Evolutionary conservation across 495 filamentous ascomycete genomes (phyloP).

Genomic region (Copromyces sp.): DNA sequence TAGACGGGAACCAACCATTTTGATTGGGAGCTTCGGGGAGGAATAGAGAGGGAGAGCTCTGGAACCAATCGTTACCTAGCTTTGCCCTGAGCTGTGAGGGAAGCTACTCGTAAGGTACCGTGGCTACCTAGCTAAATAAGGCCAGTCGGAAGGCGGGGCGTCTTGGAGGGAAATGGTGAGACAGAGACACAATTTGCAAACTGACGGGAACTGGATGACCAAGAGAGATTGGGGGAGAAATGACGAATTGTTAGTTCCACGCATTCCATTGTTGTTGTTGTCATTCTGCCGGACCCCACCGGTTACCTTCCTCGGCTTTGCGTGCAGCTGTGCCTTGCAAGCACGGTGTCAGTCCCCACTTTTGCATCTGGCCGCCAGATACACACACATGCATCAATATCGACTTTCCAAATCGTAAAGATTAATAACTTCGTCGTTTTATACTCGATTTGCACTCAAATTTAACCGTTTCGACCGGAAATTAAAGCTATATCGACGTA

Average conservation of each 20-base stretch:
- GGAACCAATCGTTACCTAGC: neutral
- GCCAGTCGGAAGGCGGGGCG: neutral
- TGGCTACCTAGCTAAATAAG: neutral
- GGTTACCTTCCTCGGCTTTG: neutral
- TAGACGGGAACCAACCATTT: neutral
- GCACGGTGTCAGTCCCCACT: too few relatives aligned
- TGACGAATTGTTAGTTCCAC: neutral
- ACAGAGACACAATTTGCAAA: neutral
- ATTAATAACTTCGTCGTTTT: too few relatives aligned
- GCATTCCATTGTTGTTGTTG: neutral
- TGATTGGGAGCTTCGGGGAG: neutral
- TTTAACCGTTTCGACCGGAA: too few relatives aligned
- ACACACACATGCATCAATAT: too few relatives aligned
- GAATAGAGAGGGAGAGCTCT: neutral
- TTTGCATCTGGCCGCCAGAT: too few relatives aligned
- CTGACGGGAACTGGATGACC: neutral
- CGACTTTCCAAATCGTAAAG: too few relatives aligned
- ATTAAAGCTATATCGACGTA: too few relatives aligned
- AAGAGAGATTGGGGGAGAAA: too few relatives aligned
- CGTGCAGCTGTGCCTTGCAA: too few relatives aligned
- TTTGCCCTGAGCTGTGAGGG: neutral
- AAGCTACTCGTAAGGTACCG: neutral
- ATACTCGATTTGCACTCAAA: too few relatives aligned
- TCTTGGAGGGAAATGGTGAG: neutral
- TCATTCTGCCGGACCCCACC: neutral